Conservation (phyloP, 495 filamentous ascomycete species). For the Penicillium cinerascens region DNA sequence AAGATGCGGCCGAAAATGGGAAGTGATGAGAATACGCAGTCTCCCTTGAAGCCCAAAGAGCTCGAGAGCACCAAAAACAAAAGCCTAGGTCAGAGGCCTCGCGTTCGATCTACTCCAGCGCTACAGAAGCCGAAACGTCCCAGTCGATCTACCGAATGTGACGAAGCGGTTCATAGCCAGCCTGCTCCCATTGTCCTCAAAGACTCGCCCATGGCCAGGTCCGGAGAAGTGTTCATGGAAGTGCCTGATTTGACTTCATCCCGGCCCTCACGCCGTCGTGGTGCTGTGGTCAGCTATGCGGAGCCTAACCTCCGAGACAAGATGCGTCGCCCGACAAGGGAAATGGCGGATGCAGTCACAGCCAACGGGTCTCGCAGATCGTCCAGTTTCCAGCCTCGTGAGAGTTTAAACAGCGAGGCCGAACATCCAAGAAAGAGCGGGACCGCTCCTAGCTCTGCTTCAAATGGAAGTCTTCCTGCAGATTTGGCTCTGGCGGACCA, state of each 20-base stretch:
- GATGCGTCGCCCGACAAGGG: conserved; percentile 78
- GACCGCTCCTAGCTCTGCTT: not conserved
- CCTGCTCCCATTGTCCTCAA: not conserved
- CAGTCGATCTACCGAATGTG: conserved; percentile 5
- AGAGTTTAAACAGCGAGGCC: conserved; percentile 19
- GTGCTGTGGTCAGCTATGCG: conserved; percentile 73
- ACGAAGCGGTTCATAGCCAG: conserved; percentile 7
- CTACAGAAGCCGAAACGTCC: conserved; percentile 18
- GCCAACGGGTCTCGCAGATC: conserved; percentile 42
- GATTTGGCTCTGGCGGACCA: conserved; percentile 8
- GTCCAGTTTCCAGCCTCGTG: conserved; percentile 26
- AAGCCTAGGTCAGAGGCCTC: conserved; percentile 8
- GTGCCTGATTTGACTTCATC: conserved; percentile 40
- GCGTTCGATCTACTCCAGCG: not conserved
- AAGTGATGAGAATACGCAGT: conserved; percentile 13
- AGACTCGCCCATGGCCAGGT: conserved; percentile 11
- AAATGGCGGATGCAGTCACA: conserved; percentile 67
- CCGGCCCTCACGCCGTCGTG: conserved; percentile 61
- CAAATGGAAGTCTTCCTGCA: not conserved
- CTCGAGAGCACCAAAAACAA: conserved; percentile 6
- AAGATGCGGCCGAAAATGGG: conserved; percentile 9
- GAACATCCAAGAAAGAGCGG: not conserved
- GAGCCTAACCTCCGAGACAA: conserved; percentile 82
- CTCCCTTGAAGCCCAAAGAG: conserved; percentile 16
- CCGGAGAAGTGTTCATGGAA: conserved; percentile 5